Evolutionary conservation across 2,329 filamentous ascomycete species (phyloP).

Genomic region (Thermothelomyces thermophilus): DNA sequence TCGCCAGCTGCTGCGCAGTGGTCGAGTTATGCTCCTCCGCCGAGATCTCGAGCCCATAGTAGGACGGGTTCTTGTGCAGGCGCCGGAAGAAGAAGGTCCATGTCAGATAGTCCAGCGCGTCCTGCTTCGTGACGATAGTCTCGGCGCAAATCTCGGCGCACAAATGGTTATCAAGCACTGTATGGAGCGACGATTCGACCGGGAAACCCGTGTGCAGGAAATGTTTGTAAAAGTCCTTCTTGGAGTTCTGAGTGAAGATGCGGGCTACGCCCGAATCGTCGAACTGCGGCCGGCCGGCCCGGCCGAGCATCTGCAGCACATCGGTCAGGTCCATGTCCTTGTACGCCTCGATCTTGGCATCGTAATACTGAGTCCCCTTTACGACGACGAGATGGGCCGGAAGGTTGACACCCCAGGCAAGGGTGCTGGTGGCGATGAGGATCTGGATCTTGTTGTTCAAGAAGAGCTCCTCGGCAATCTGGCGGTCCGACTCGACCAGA

Average conservation of each 20-base stretch:
- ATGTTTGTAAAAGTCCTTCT: constrained; percentile 99
- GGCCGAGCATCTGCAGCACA: constrained; percentile 94
- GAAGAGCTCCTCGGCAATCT: constrained; percentile 89
- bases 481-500: constrained; percentile 88
- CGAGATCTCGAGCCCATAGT: constrained; percentile 91
- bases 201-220: constrained; percentile 97
- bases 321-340: constrained; percentile 99
- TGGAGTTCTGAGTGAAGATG: constrained; percentile 94
- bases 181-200: constrained; percentile 92
- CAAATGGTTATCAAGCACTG: constrained; percentile 94
- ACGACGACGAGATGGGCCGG: constrained; percentile 96
- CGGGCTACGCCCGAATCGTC: constrained; percentile 92
- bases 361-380: constrained; percentile 96
- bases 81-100: constrained; percentile 99
- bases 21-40: constrained; percentile 87
- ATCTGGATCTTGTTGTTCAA: constrained; percentile 98
- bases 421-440: constrained; percentile 86
- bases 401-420: constrained; percentile 97
- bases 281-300: constrained; percentile 92
- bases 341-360: constrained; percentile 95
- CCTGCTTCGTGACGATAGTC: constrained; percentile 89
- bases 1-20: constrained; percentile 76
- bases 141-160: constrained; percentile 90
- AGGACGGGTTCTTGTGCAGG: constrained; percentile 95
- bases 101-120: constrained; percentile 92